These are phyloP conservation scores for Venturiaceae sp. DNA, from an alignment of 2,329 filamentous ascomycete species.

Conservation along the genomic window DNA sequence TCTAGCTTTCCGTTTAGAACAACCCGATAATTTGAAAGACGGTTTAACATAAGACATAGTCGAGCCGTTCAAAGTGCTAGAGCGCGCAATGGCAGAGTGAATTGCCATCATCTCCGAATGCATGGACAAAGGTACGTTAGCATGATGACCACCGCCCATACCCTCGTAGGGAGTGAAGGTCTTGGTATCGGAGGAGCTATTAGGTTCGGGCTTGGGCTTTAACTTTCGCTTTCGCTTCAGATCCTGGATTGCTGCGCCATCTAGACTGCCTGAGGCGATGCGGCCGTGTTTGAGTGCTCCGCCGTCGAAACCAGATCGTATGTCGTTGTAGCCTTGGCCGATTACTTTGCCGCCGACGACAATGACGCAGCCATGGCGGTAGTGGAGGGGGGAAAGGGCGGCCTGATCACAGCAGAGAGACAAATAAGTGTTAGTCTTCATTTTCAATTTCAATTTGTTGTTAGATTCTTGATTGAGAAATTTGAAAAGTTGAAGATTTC, in stretches of 20 bases:
- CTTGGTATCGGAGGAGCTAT: conserved; percentile 10
- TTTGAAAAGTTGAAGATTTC: too few species aligned
- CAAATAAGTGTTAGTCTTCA: conserved; percentile 40
- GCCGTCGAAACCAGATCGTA: conserved; percentile 39
- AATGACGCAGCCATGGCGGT: conserved; percentile 41
- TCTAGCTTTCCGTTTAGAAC: conserved; percentile 38
- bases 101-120: conserved; percentile 49
- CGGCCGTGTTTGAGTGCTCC: conserved; percentile 39
- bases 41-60: conserved; percentile 39
- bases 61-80: conserved; percentile 30
- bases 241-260: conserved; percentile 27
- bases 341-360: conserved; percentile 45
- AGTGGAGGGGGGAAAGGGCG: conserved; percentile 37
- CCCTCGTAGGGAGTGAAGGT: conserved; percentile 31
- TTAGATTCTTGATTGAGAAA: not conserved
- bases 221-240: conserved; percentile 22
- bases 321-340: conserved; percentile 41
- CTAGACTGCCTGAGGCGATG: conserved; percentile 22
- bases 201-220: conserved; percentile 10
- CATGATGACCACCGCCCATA: conserved; percentile 24
- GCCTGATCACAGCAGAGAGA: conserved; percentile 44
- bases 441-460: conserved; percentile 11
- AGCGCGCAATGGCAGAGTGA: conserved; percentile 16
- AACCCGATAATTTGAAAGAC: conserved; percentile 37
- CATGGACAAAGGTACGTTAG: conserved; percentile 38